Base-by-base conservation (phyloP, 1,139 yeast genomes). In the Protomyces lactucae-debilis region DNA sequence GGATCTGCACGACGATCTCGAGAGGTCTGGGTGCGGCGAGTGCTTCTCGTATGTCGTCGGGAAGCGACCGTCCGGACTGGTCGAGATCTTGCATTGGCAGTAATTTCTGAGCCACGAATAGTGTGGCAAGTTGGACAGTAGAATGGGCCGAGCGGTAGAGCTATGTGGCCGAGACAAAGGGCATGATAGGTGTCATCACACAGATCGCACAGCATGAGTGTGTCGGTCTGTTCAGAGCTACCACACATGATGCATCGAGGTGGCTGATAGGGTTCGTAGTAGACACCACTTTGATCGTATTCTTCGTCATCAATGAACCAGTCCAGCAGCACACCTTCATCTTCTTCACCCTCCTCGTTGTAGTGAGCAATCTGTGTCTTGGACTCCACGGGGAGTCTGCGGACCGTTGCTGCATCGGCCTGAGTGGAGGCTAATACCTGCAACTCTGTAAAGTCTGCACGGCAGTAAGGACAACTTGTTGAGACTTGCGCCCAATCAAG, bases 131-230 rank as follows among this genome's bases (percentile, higher is more conserved):
- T 69, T 4, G 76, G 75, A 66, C 77, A 74, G 59, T 67, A 71
- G 75, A 76, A 74, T 39, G 70, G 72, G 10, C 71, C 70, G 5
- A 66, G 66, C 3, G 76, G 75, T 16, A 72, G 69, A 9, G 69
- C 72, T 23, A 70, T 75, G 23, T 73, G 64, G 5, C 73, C 76
- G 40, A 73, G 67, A 55, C 76, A 74, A 39, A 71, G 68, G 16
- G 74, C 70, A 53, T 74, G 77, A 61, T 73, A 73, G 12, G 71
- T 70, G 28, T 72, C 71, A 40, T 71, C 73, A 61, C 77, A 75
- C 18, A 71, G 70, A 51, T 73, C 74, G 61, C 77, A 75, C 14
- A 72, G 64, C 59, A 75, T 63, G 45, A 73, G 68, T 57, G 73
- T 73, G 54, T 73, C 72, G 35, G 71, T 72, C 18, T 71, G 70